These are phyloP conservation scores for Miscanthus lutarioriparius DNA, from an alignment of 176 grass and related monocot species.

Conservation along the genomic window DNA sequence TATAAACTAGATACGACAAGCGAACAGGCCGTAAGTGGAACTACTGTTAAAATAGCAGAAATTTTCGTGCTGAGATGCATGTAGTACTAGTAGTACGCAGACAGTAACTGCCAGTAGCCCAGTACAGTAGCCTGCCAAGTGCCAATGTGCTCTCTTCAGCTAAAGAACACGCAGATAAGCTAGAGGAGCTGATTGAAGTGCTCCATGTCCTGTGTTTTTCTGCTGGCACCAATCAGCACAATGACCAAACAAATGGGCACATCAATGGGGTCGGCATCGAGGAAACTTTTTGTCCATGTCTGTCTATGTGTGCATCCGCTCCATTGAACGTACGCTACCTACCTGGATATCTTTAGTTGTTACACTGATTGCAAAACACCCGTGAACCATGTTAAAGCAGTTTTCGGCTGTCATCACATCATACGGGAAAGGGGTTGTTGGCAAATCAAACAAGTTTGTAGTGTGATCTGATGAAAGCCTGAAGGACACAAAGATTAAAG, in stretches of 20 bases:
- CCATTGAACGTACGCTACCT: not conserved
- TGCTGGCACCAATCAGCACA: conserved; percentile 21
- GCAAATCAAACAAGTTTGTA: conserved; percentile 1
- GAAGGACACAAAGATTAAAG: not conserved
- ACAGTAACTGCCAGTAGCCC: not conserved
- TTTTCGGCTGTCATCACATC: not conserved
- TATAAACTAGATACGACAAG: too few species aligned
- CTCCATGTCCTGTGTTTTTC: not conserved
- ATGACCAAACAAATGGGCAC: conserved; percentile 11
- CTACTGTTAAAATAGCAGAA: not conserved
- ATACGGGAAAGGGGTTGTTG: not conserved
- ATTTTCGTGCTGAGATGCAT: conserved; percentile 3
- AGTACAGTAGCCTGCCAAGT: not conserved
- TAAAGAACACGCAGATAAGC: conserved; percentile 32
- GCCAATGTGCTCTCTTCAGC: not conserved
- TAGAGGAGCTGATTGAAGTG: conserved; percentile 6
- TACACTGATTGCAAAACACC: conserved; percentile 34
- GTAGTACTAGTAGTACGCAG: not conserved
- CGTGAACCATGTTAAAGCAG: conserved; percentile 6
- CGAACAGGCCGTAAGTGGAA: not conserved
- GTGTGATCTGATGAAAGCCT: conserved; percentile 27
- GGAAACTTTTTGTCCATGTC: conserved; percentile 25
- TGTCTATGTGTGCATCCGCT: not conserved
- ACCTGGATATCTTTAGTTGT: conserved; percentile 30
- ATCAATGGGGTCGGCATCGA: conserved; percentile 27